Conservation (phyloP, 202 grass and related monocot genomes). For the Dendrocalamus latiflorus region DNA sequence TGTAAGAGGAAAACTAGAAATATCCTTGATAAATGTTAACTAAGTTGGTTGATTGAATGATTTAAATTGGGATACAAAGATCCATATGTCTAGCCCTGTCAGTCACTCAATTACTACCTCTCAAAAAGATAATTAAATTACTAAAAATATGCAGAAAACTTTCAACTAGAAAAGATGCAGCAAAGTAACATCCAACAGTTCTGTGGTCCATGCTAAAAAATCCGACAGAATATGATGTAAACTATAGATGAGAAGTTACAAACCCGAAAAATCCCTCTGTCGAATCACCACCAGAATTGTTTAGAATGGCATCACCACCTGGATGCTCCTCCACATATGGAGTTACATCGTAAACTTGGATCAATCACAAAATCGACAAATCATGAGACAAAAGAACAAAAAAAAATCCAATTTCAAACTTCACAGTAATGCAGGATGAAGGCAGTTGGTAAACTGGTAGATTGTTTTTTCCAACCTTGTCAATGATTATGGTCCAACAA, state of each 20-base stretch:
- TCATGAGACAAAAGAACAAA: too few relatives aligned
- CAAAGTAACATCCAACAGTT: background rate
- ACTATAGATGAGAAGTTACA: too few relatives aligned
- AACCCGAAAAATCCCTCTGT: too few relatives aligned
- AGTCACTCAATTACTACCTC: background rate
- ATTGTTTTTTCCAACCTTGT: conserved; percentile 44
- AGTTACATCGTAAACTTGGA: too few relatives aligned
- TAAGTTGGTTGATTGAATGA: background rate
- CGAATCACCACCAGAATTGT: too few relatives aligned
- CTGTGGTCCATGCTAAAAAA: background rate
- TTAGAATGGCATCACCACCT: too few relatives aligned
- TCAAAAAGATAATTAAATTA: conserved; percentile 10
- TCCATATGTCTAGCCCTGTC: background rate
- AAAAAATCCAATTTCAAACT: conserved; percentile 34
- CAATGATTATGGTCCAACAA: too few relatives aligned
- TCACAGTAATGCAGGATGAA: background rate
- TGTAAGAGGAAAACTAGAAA: background rate
- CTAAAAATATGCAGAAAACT: background rate
- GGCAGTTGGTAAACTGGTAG: background rate
- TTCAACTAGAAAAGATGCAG: background rate
- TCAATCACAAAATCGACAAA: too few relatives aligned
- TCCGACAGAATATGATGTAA: too few relatives aligned
- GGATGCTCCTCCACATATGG: too few relatives aligned
- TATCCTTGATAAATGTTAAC: background rate
- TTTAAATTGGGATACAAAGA: background rate